These are phyloP conservation scores for Vitis hybrid DNA, from an alignment of 177 flowering plant genomes.

Conservation along the genomic window DNA sequence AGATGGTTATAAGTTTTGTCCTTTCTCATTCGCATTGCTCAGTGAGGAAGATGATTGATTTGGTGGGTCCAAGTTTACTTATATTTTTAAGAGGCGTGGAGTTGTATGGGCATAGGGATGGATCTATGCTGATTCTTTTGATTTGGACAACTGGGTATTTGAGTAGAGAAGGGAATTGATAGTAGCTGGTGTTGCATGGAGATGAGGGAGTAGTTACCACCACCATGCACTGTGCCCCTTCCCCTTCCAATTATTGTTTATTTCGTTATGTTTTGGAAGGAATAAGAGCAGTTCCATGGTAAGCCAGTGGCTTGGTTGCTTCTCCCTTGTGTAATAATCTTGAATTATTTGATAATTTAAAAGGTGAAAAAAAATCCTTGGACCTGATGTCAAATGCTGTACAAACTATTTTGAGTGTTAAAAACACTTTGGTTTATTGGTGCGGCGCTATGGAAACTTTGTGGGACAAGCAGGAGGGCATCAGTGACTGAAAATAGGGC, in stretches of 20 bases:
- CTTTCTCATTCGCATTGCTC: conserved; percentile 63
- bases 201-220: not conserved
- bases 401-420: no score
- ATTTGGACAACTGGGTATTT: conserved; percentile 7
- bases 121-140: conserved; percentile 25
- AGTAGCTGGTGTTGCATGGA: not conserved
- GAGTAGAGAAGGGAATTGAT: conserved; percentile 3
- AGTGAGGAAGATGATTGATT: conserved; percentile 70
- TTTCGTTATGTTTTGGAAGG: conserved; percentile 11
- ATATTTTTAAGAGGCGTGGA: not conserved
- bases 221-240: not conserved
- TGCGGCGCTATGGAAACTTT: no score
- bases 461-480: no score
- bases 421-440: no score
- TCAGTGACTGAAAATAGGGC: no score
- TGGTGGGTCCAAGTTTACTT: not conserved
- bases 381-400: no score
- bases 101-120: conserved; percentile 11
- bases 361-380: no score
- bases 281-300: conserved; percentile 6
- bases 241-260: conserved; percentile 14
- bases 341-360: conserved; percentile 4
- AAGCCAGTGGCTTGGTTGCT: conserved; percentile 1
- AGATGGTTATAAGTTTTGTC: conserved; percentile 88
- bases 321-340: conserved; percentile 8